Conservation (phyloP, 192 early-diverging fungal species). For the Mortierella claussenii region DNA sequence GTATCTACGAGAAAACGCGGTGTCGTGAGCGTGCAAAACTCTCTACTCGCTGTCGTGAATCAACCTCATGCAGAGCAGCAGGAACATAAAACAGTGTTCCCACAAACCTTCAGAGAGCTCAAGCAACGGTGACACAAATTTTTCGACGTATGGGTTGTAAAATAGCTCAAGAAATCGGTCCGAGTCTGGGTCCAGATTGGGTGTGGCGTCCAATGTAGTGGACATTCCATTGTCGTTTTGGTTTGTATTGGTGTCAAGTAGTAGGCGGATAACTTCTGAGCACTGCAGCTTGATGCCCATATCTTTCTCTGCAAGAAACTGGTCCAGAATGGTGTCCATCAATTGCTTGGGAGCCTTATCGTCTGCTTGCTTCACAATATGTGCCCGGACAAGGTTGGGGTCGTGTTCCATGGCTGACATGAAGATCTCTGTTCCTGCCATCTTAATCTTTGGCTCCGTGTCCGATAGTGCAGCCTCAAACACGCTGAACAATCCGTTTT, state of each 20-base stretch:
- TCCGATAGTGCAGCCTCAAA: conserved; percentile 77
- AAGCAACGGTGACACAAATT: conserved; percentile 74
- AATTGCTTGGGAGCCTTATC: conserved; percentile 62
- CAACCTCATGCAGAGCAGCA: no score
- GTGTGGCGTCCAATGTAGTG: conserved; percentile 16
- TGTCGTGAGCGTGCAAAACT: no score
- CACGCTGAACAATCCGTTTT: conserved; percentile 83
- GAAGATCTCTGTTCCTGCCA: conserved; percentile 77
- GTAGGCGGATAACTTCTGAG: conserved; percentile 75
- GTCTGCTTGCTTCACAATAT: conserved; percentile 62
- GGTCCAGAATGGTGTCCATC: conserved; percentile 72
- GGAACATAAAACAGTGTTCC: no score
- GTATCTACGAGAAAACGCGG: conserved; percentile 13
- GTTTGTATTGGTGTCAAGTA: conserved; percentile 74
- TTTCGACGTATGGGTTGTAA: conserved; percentile 71
- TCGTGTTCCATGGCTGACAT: conserved; percentile 83
- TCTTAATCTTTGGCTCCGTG: conserved; percentile 63
- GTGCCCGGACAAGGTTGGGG: conserved; percentile 75
- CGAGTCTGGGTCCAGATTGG: conserved; percentile 62
- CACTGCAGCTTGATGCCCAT: conserved; percentile 75
- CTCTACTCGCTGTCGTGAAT: no score
- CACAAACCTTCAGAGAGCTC: conserved; percentile 56
- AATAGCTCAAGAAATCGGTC: conserved; percentile 85
- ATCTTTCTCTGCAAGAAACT: conserved; percentile 71
- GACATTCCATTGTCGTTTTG: conserved; percentile 46